Conservation (phyloP, 148 eudicot species). For the Heliosperma pusillum region DNA sequence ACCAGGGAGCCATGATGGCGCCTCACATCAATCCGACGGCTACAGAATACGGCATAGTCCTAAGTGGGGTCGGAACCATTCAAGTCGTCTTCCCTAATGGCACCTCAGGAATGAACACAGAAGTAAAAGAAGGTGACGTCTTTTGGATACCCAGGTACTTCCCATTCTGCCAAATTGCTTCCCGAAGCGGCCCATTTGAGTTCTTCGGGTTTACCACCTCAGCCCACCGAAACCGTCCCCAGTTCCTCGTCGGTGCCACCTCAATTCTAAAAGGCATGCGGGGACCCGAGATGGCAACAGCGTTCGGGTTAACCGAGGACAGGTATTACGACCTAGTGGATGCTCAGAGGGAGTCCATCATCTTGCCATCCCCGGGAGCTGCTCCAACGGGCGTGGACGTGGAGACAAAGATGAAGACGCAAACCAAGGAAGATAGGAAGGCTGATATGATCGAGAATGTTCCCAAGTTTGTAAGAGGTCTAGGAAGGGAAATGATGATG, state of each 20-base stretch:
- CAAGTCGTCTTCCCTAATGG: slow-evolving; percentile 85
- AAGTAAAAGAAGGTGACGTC: slow-evolving; percentile 66
- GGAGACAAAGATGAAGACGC: background rate
- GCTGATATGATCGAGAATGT: slow-evolving; percentile 7
- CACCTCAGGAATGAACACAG: slow-evolving; percentile 57
- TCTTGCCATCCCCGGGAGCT: slow-evolving; percentile 54
- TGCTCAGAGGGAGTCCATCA: slow-evolving; percentile 53
- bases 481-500: slow-evolving; percentile 33
- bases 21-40: slow-evolving; percentile 87
- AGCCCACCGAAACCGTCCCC: slow-evolving; percentile 57
- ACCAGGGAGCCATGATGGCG: slow-evolving; percentile 90
- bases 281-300: slow-evolving; percentile 66
- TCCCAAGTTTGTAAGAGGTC: slow-evolving; percentile 26
- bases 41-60: slow-evolving; percentile 66
- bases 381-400: slow-evolving; percentile 34
- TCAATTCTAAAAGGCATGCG: slow-evolving; percentile 56
- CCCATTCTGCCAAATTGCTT: slow-evolving; percentile 91
- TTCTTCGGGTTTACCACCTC: slow-evolving; percentile 89
- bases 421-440: background rate
- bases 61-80: slow-evolving; percentile 57
- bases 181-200: slow-evolving; percentile 69
- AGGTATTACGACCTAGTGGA: slow-evolving; percentile 30
- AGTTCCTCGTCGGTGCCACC: slow-evolving; percentile 64
- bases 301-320: slow-evolving; percentile 62
- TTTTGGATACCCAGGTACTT: slow-evolving; percentile 81